Evolutionary conservation across 345 rosid genomes (phyloP), one percentile per base, ranked within the genome.

Genomic region (Rhizophora mangle): DNA sequence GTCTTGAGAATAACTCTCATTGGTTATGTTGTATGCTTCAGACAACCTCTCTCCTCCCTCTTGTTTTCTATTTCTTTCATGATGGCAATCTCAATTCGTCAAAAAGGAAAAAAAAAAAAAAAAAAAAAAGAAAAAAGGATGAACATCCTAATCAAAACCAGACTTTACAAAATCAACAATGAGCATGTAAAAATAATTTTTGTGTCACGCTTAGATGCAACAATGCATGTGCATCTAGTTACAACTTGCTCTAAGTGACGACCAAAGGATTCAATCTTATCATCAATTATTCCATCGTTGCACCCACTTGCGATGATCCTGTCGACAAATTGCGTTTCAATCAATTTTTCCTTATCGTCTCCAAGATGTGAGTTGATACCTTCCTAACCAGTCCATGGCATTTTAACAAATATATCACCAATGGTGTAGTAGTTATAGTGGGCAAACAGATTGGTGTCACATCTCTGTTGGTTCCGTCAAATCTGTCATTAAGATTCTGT

Each of bases 141-240:
- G 70, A 39, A 34, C 36, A 47, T 39, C 30, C 20, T 47, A 34
- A 51, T 16, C 37, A 37, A n/a, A n/a, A 22, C 29, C 29, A 11
- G 27, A n/a, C 15, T n/a, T n/a, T 55, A 55, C 15, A 13, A 55
- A 55, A 24, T n/a, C n/a, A n/a, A n/a, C 27, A 55, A 6, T 9
- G 2, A 55, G 29, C 13, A 54, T 21, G 47, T 4, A 55, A 9
- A 22, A 22, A 18, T 24, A 56, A 43, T 56, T 27, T 56, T 1
- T 16, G 19, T 80, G 81, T 80, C 79, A 70, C 60, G 61, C 74
- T 70, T 34, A 34, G 39, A 70, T 24, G 76, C 65, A 70, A 80
- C 83, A 81, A 49, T 60, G 76, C 83, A 80, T 77, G 83, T 80
- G 81, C 81, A 67, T 74, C 68, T 77, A 67, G 83, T 80, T 80